Percentiles rank a stretch among this genome's conserved stretches.
These are phyloP conservation scores for Agaricus blazei DNA, from an alignment of 768 basidiomycete species.

Conservation along the genomic window DNA sequence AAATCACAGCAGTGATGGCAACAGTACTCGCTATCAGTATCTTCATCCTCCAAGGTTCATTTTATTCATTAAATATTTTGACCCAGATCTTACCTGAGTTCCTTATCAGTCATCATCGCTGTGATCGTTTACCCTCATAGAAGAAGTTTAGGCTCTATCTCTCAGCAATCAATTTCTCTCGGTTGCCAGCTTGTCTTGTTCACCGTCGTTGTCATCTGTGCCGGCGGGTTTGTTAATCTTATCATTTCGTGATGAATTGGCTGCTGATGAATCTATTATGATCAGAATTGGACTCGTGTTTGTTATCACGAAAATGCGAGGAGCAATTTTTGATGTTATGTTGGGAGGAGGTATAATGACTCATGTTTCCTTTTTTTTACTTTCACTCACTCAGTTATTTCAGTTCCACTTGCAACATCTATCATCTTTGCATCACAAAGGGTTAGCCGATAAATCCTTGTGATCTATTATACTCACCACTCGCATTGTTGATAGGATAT, in stretches of 20 bases:
- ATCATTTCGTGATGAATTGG: too few species aligned
- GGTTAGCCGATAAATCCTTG: background rate
- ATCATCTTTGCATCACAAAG: constrained; percentile 6
- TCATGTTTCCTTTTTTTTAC: background rate
- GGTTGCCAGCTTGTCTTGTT: background rate
- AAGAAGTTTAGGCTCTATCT: background rate
- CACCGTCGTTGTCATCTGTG: background rate
- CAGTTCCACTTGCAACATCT: background rate
- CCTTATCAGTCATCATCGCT: background rate
- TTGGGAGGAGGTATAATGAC: background rate
- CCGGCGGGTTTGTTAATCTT: background rate
- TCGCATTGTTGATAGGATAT: background rate
- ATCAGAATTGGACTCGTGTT: constrained; percentile 1
- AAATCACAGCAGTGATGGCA: background rate
- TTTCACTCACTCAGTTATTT: background rate
- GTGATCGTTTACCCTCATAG: background rate
- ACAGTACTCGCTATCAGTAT: background rate
- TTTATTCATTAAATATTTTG: too few species aligned
- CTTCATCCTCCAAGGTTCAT: background rate
- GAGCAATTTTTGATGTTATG: constrained; percentile 2
- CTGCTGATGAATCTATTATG: too few species aligned
- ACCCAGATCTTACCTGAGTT: too few species aligned
- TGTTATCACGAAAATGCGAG: background rate
- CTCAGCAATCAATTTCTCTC: constrained; percentile 3
- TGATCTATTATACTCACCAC: too few species aligned